Evolutionary conservation across 2,329 filamentous ascomycete species (phyloP).

Genomic region (Aquanectria penicillioides): DNA sequence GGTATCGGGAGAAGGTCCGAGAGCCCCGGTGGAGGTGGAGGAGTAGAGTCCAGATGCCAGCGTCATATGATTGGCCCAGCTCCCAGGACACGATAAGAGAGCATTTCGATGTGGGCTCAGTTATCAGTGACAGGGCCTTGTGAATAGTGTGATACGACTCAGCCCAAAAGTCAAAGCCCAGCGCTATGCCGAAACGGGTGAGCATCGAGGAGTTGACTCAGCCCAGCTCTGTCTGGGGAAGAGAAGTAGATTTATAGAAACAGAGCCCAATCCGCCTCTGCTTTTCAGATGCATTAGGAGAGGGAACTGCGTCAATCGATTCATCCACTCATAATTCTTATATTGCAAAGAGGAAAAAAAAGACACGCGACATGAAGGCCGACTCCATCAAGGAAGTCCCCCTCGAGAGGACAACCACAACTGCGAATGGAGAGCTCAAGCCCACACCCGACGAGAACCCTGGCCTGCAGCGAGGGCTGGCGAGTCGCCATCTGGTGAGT

Average conservation of each 20-base stretch:
- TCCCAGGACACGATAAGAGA: neutral
- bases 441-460: neutral
- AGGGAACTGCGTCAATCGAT: no score
- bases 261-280: neutral
- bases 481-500: constrained; percentile 6
- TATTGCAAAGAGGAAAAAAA: no score
- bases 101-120: no score
- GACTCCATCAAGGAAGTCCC: neutral
- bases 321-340: no score
- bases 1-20: neutral
- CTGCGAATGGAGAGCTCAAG: neutral
- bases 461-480: constrained; percentile 1
- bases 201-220: no score
- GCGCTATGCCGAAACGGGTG: neutral
- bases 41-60: neutral
- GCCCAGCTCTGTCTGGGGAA: no score
- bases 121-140: no score
- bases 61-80: neutral
- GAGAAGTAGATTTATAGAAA: neutral
- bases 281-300: no score
- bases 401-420: neutral
- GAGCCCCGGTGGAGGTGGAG: neutral
- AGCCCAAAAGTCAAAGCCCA: neutral
- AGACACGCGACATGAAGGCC: neutral
- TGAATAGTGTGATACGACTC: constrained; percentile 14